Base-by-base conservation (phyloP, 371 early-diverging fungal species). In the Apophysomyces sp. region DNA sequence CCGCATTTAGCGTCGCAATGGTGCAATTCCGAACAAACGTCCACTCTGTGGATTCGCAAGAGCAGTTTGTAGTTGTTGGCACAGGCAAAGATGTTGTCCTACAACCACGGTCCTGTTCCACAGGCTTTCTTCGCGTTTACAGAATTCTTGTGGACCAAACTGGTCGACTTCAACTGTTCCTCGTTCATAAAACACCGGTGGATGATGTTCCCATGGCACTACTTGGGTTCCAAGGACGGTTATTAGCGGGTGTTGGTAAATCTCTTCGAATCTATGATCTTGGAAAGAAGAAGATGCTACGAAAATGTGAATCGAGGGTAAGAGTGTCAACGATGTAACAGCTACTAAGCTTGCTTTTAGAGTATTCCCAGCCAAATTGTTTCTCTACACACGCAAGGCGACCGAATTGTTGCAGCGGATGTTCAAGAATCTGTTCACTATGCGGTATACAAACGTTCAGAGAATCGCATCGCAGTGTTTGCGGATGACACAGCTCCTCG, bases 401-500 rank as follows among this genome's bases (percentile, higher is more conserved):
- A 90, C 66, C 89, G 96, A 30, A 89, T 99, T 52, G 69, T 96
- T 40, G 82, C 93, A 9, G 86, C 88, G 15, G 98, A 98, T 69
- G 80, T 91, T 15, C 94, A 94, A 68, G 96, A 96, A 68, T 94
- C 96, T 1, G 76, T 96, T 2, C 90, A 87, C 37, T 93, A 89
- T 76, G 91, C 87, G 3, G 74, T 84, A 6, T 97, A 93, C 70
- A 76, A 86, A 21, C 84, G 76, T 39, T 66, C 74, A 0, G 90
- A 95, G 57, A 94, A 94, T 72, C 86, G 88, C 12, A 87, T 99
- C 69, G 85, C 87, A 7, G 81, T 94, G 1, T 91, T 96, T 82
- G 96, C 96, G 27, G 98, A 97, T 69, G 99, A 99, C 73, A 85
- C 92, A n/a, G 68, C 86, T n/a, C 92, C 94, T 39, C 88, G 97